Conservation (phyloP, 2,329 filamentous ascomycete species). For the Pezicula carpinea region DNA sequence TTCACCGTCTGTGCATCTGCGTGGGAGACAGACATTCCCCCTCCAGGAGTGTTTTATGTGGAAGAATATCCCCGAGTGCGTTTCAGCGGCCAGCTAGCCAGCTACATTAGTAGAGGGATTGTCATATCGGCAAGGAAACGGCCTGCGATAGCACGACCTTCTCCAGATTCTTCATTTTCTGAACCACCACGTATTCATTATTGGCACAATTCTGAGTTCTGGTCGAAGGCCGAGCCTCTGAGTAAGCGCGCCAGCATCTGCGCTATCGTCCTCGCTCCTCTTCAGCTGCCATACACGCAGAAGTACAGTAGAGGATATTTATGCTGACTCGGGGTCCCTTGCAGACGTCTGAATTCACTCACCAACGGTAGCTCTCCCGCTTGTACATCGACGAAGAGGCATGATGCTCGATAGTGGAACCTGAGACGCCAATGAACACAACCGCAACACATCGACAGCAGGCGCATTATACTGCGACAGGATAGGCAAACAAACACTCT, state of each 20-base stretch:
- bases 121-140: conserved; percentile 8
- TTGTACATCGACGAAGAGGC: conserved; percentile 15
- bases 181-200: neutral
- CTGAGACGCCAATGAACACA: conserved; percentile 24
- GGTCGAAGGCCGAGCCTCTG: conserved; percentile 9
- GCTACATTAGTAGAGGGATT: conserved; percentile 2
- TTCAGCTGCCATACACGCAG: conserved; percentile 16
- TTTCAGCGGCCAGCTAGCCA: conserved; percentile 17
- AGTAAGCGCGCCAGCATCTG: conserved; percentile 7
- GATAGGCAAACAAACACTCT: conserved; percentile 10
- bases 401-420: conserved; percentile 22
- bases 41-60: conserved; percentile 14
- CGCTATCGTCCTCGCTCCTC: neutral
- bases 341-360: conserved; percentile 12
- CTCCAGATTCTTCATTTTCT: conserved; percentile 8
- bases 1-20: neutral
- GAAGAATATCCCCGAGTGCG: conserved; percentile 7
- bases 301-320: conserved; percentile 13
- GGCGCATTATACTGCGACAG: conserved; percentile 15
- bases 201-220: neutral
- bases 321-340: conserved; percentile 18
- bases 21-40: neutral
- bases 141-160: conserved; percentile 18
- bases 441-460: conserved; percentile 15
- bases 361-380: conserved; percentile 2